These are phyloP conservation scores for Coemansia nantahalensis DNA, from an alignment of 192 early-diverging fungal species.

Conservation along the genomic window DNA sequence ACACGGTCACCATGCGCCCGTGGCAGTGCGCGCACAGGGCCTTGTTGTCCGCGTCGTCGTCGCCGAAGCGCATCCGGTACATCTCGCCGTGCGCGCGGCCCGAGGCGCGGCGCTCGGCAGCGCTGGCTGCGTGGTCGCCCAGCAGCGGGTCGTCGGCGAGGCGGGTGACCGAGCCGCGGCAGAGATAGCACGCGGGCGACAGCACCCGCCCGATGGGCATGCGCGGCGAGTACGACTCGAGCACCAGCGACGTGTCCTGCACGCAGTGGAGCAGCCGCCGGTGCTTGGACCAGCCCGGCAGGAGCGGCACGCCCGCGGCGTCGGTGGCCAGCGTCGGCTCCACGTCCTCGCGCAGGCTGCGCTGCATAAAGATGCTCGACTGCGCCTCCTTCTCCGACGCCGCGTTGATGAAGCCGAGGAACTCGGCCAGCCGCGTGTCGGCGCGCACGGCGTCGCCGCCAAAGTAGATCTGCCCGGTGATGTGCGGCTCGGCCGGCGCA, in stretches of 20 bases:
- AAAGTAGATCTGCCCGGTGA: slow-evolving; percentile 30
- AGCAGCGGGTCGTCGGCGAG: too few relatives aligned
- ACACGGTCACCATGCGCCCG: slow-evolving; percentile 43
- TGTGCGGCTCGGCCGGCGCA: slow-evolving; percentile 21
- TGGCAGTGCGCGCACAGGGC: slow-evolving; percentile 42
- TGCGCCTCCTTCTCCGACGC: slow-evolving; percentile 36
- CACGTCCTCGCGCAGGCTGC: slow-evolving; percentile 47
- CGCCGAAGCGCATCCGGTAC: slow-evolving; percentile 45
- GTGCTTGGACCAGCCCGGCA: slow-evolving; percentile 37
- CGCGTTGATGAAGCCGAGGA: slow-evolving; percentile 37
- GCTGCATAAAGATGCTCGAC: slow-evolving; percentile 37
- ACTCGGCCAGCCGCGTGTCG: slow-evolving; percentile 44
- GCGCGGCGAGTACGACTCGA: slow-evolving; percentile 44
- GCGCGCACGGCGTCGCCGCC: slow-evolving; percentile 34
- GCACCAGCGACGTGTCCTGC: slow-evolving; percentile 35
- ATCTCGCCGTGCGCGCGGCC: slow-evolving; percentile 13
- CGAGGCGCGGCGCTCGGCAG: slow-evolving; percentile 5
- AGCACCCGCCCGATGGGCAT: slow-evolving; percentile 20
- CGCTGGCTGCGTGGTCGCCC: too few relatives aligned
- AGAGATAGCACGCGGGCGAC: slow-evolving; percentile 43
- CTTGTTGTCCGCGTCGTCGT: slow-evolving; percentile 45
- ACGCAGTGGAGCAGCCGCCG: slow-evolving; percentile 40
- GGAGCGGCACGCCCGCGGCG: slow-evolving; percentile 16
- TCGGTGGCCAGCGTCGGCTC: slow-evolving; percentile 38
- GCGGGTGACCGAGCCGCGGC: slow-evolving; percentile 30